phyloP scores from a whole-genome alignment of 768 basidiomycete genomes.

The Boletus sp. region DNA sequence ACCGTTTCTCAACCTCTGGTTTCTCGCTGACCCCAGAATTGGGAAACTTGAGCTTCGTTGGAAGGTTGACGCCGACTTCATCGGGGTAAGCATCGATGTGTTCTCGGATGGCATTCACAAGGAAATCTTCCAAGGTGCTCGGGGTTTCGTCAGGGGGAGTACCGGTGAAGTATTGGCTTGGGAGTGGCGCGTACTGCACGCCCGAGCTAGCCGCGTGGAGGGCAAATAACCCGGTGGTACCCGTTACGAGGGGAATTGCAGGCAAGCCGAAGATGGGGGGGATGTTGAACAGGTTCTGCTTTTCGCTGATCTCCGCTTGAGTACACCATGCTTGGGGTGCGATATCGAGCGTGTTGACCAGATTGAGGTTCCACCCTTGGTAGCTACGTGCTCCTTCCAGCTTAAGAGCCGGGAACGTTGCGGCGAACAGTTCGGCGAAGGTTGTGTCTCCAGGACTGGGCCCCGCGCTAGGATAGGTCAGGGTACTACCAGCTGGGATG shows the following conservation, averaged over 20 bases:
- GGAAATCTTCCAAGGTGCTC: background rate
- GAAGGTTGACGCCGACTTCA: background rate
- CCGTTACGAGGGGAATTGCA: background rate
- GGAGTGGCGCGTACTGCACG: constrained; percentile 7
- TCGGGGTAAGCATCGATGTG: background rate
- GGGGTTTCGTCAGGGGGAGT: background rate
- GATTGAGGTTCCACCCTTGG: constrained; percentile 18
- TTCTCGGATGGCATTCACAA: background rate
- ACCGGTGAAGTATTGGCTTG: background rate
- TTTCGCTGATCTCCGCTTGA: background rate
- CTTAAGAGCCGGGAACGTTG: background rate
- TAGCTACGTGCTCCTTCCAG: background rate
- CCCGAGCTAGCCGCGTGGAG: background rate
- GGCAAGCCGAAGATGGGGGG: constrained; percentile 12
- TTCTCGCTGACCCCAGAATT: background rate
- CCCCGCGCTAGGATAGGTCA: constrained; percentile 3
- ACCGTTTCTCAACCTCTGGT: background rate
- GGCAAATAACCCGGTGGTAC: background rate
- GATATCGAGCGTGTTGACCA: constrained; percentile 15
- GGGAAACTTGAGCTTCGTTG: background rate
- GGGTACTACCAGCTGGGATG: background rate
- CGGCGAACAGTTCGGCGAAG: constrained; percentile 2
- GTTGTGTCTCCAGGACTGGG: constrained; percentile 3
- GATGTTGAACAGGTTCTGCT: constrained; percentile 16
- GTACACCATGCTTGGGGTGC: constrained; percentile 15